Percentiles rank a stretch among this genome's conserved stretches.
phyloP scores from a whole-genome alignment of 257 asterid species.

The Knoxia roxburghii region DNA sequence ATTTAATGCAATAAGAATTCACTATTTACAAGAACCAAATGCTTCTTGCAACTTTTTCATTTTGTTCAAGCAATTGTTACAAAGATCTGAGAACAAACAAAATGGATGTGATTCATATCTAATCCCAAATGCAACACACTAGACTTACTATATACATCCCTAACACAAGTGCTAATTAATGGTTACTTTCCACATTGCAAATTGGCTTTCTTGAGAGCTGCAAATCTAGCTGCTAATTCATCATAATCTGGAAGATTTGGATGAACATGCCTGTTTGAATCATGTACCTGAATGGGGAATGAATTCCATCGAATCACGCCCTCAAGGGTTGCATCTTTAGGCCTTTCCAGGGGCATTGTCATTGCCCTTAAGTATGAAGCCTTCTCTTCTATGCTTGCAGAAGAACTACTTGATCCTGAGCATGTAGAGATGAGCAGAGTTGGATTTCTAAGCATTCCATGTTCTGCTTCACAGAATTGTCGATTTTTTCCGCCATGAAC shows the following conservation, averaged over 20 bases:
- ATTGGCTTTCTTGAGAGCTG: constrained; percentile 53
- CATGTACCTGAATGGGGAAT: constrained; percentile 27
- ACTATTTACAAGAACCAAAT: too few species aligned
- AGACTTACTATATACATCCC: background rate
- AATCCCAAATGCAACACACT: background rate
- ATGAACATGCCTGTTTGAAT: constrained; percentile 49
- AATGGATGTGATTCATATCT: too few species aligned
- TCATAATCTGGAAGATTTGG: constrained; percentile 93
- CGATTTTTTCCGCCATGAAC: background rate
- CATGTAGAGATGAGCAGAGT: background rate
- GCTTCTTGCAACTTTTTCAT: background rate
- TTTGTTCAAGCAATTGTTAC: background rate
- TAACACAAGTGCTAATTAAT: background rate
- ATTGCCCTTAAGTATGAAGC: constrained; percentile 28
- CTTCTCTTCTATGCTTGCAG: constrained; percentile 6
- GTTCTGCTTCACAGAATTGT: background rate
- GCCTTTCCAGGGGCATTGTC: constrained; percentile 43
- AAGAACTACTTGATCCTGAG: constrained; percentile 4
- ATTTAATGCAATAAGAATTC: too few species aligned
- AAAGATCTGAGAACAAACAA: background rate
- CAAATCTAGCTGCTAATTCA: constrained; percentile 60
- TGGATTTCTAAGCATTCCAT: background rate
- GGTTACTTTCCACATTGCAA: constrained; percentile 15
- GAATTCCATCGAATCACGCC: constrained; percentile 43
- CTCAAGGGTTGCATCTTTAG: constrained; percentile 22